Evolutionary conservation across 257 asterid species (phyloP), one percentile per base, ranked within the genome.

Genomic region (Solanum pennellii): DNA sequence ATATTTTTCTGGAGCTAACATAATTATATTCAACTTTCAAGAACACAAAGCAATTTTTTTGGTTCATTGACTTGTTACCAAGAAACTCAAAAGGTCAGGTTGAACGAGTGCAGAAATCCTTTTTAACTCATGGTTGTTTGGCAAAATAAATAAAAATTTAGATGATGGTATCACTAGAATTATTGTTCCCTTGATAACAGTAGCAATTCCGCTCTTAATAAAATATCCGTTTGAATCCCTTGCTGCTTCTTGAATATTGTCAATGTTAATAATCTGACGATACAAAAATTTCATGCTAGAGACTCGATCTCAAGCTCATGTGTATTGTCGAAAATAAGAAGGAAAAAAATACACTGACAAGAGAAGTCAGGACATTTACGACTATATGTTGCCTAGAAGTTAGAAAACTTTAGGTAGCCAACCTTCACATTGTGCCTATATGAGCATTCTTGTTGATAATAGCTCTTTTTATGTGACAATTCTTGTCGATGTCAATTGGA

Each of bases 381-480:
- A 66, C 74, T 6, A 66, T 25, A 66, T 27, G 37, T 15, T 27
- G 37, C 74, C 37, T 66, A 66, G 21, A 49, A 49, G 60, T 49
- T 49, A 49, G 74, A 66, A 27, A 16, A 66, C 74, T 27, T 12
- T 66, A 12, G 74, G 37, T 66, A 25, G 37, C 20, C 74, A 15
- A 93, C 99, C 98, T 95, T 96, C 72, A 95, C 99, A 85, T 91
- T 86, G 31, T 96, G 93, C 39, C 98, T 83, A 96, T 95, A 59
- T 98, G 94, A 65, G 98, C 96, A 89, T 96, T 96, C 90, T 95
- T 96, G 95, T 96, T 98, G 16, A 96, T 96, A 73, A 96, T 95
- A 89, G 95, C 98, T 91, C 94, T 93, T 89, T 94, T 94, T 86
- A 91, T 91, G 91, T 93, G 98, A 29, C 94, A 91, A 89, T 91